Conservation (phyloP, 441 rosid species). For the Pelargonium citronellum region DNA sequence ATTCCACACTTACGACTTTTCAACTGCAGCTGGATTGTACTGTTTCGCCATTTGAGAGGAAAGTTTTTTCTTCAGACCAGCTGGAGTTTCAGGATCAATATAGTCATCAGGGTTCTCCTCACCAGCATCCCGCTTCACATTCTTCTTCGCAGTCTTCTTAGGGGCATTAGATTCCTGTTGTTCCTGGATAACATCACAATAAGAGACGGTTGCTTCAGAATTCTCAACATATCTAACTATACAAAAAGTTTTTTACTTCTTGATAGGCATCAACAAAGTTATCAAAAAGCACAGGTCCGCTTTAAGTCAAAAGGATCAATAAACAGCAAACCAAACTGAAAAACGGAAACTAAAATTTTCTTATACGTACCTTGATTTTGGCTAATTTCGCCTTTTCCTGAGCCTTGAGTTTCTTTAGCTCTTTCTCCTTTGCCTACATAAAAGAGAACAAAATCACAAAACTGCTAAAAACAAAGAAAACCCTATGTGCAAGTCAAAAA, state of each 20-base stretch:
- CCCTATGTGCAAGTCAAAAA: neutral
- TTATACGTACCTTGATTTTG: slow-evolving; percentile 45
- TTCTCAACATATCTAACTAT: neutral
- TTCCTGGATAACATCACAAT: slow-evolving; percentile 20
- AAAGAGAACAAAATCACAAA: neutral
- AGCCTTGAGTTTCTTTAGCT: slow-evolving; percentile 77
- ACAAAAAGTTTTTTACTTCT: slow-evolving; percentile 17
- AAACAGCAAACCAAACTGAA: neutral
- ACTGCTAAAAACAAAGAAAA: neutral
- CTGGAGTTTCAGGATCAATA: slow-evolving; percentile 52
- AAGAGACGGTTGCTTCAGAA: neutral
- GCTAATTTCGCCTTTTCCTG: slow-evolving; percentile 63
- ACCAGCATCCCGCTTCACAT: slow-evolving; percentile 45
- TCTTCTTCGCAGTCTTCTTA: slow-evolving; percentile 59
- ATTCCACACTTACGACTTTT: slow-evolving; percentile 55
- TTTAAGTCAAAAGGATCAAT: no score
- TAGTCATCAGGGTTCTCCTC: slow-evolving; percentile 68
- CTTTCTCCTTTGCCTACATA: slow-evolving; percentile 69
- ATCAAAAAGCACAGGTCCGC: neutral
- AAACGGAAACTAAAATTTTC: neutral
- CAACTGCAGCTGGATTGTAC: slow-evolving; percentile 56
- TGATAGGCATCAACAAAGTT: slow-evolving; percentile 15
- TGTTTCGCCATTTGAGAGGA: slow-evolving; percentile 79
- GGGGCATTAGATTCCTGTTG: slow-evolving; percentile 37
- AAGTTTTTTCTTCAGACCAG: slow-evolving; percentile 66